phyloP scores from a whole-genome alignment of 2,329 filamentous ascomycete species.

The Sporothrix protearum region DNA sequence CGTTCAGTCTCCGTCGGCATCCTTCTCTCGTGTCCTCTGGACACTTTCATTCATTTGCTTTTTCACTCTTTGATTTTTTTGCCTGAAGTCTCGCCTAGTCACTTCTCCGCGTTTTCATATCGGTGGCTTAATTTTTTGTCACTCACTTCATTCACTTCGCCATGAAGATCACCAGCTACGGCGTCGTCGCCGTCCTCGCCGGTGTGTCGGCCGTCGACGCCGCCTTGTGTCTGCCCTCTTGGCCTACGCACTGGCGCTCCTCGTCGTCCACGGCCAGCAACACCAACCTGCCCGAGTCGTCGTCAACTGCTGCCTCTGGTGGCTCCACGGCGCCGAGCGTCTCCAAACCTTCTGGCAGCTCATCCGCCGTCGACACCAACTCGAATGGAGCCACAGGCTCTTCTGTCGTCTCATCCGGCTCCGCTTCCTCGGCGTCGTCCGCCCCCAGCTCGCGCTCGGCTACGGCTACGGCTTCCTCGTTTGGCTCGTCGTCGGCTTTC shows the following conservation, averaged over 20 bases:
- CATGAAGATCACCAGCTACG: neutral
- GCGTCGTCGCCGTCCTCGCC: neutral
- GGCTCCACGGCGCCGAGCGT: neutral
- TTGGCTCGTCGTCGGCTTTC: neutral
- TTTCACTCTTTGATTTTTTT: neutral
- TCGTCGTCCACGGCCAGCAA: neutral
- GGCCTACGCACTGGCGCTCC: neutral
- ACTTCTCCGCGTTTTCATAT: neutral
- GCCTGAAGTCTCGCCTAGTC: neutral
- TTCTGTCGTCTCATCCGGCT: neutral
- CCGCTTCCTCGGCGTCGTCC: too few species aligned
- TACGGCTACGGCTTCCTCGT: neutral
- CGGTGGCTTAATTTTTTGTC: neutral
- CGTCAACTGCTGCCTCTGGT: neutral
- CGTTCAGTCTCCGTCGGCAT: neutral
- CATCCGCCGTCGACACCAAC: neutral
- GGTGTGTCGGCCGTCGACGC: neutral
- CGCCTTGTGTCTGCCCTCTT: neutral
- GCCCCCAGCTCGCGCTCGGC: too few species aligned
- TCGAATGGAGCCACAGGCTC: neutral
- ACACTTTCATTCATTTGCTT: neutral
- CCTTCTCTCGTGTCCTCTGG: neutral
- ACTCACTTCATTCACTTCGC: neutral
- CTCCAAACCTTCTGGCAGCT: too few species aligned
- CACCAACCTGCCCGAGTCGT: neutral